phyloP scores from a whole-genome alignment of 257 asterid genomes.

The Solanum chiquidenum region DNA sequence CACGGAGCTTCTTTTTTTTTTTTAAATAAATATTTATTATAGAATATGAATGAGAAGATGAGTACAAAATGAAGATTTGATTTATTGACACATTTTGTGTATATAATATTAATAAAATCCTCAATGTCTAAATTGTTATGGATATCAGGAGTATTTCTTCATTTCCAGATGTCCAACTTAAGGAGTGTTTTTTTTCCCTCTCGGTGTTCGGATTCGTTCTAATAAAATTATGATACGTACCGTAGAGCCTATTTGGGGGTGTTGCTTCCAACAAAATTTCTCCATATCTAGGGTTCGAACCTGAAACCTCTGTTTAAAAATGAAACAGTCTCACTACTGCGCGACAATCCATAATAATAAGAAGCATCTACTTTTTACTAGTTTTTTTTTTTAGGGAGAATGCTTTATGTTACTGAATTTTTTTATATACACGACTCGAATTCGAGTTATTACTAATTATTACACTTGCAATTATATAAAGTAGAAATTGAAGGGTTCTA shows the following conservation, averaged over 20 bases:
- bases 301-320: no score
- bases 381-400: not conserved
- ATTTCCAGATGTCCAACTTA: not conserved
- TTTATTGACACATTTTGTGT: not conserved
- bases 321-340: no score
- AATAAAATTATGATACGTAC: no score
- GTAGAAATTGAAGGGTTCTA: not conserved
- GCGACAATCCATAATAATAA: no score
- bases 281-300: rapidly evolving
- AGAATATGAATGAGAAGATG: not conserved
- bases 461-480: not conserved
- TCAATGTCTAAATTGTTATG: not conserved
- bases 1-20: not conserved
- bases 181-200: not conserved
- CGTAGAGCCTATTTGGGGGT: not conserved
- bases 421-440: not conserved
- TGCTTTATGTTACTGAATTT: not conserved
- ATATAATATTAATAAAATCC: not conserved
- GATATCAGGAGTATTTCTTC: not conserved
- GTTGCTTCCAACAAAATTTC: not conserved
- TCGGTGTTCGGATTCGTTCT: no score
- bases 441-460: not conserved
- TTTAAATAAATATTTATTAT: not conserved
- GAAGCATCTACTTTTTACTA: not conserved
- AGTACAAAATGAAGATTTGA: not conserved